Evolutionary conservation across 2,329 filamentous ascomycete genomes (phyloP), one percentile per base, ranked within the genome.

Genomic region (Geosmithia flava): DNA sequence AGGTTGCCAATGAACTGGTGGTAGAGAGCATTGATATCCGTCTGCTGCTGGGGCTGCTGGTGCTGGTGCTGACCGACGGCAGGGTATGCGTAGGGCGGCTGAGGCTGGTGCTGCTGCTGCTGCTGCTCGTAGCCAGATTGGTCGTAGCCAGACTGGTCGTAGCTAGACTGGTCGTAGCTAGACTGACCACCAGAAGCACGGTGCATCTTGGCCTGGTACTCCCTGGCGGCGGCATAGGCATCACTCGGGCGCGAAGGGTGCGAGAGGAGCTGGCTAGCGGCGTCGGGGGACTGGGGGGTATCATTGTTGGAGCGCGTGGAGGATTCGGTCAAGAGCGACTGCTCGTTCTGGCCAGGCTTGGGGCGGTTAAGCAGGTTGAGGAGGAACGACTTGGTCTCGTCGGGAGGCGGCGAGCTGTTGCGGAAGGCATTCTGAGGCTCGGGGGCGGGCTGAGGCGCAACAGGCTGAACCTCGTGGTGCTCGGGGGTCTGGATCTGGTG

Each of bases 321-420:
- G 13, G 65, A 57, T 52, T 75, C 72, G 47, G 62, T 59, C 51
- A 69, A 47, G 47, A 66, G 56, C 6, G 64, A 58, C 52, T 67
- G 65, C 44, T 81, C 76, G 45, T 68, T 71, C 62, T 83, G 79
- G 50, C 73, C 71, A 13, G 80, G 79, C 66, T 83, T 89, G 47
- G 85, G 81, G 45, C 85, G 82, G 59, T 89, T 93, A 53, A 98
- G 76, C 50, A 97, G 73, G 56, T 87, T 85, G 52, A 97, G 79
- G 45, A 98, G 73, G 59, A 93, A 86, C 53, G 91, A 83, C 64
- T 94, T 86, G 4, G 89, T 87, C 62, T 88, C 83, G 44, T 80
- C 74, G 20, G 76, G 67, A 16, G 33, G 33, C 47, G 79, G 76
- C 42, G 76, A 69, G 33, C 69, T 68, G 23, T 69, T 64, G 53